Base-by-base conservation (phyloP, 306 rosid genomes). In the Sophora flavescens region DNA sequence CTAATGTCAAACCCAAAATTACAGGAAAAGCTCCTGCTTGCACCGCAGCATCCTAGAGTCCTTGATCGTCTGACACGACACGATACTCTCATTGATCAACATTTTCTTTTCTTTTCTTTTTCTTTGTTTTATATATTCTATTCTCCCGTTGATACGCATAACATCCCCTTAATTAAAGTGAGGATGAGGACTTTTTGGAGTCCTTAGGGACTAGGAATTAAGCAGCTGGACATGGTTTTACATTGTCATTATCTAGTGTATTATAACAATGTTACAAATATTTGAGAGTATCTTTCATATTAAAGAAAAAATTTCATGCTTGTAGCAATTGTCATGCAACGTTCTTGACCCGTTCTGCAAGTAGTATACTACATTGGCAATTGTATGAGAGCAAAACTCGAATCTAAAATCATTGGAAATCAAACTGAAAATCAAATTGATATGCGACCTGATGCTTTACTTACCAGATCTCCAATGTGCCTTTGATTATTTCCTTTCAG, bases 21-120 rank as follows among this genome's bases (percentile, higher is more conserved):
- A 22, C 53, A 35, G 84, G 90, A 2, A 28, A 3, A 3, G 87
- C 85, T 35, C 79, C 72, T 7, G 3, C 50, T 3, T 89, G 87
- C 6, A 22, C 22, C 22, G 22, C 22, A 22, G 4, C 14, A 11
- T 4, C 65, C 16, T 71, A 63, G 50, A 26, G 50, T 44, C 59
- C 6, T 22, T 22, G 22, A 22, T 77, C 1, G 22, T 22, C 22
- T 22, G 1, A 22, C 22, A 22, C 22, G 22, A 22, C 22, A 22
- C 22, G 22, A 22, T 15, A 8, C 14, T 30, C 6, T 48, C 4
- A n/a, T 18, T 47, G 10, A 7, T 47, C 2, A 41, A 6, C 6
- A n/a, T 2, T 66, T 17, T 52, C 7, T 48, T 63, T 50, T 75
- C 0, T n/a, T n/a, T n/a, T n/a, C n/a, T n/a, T 11, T 1, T 5